Conservation (phyloP, 2,329 filamentous ascomycete species). For the Colletotrichum sansevieriae region DNA sequence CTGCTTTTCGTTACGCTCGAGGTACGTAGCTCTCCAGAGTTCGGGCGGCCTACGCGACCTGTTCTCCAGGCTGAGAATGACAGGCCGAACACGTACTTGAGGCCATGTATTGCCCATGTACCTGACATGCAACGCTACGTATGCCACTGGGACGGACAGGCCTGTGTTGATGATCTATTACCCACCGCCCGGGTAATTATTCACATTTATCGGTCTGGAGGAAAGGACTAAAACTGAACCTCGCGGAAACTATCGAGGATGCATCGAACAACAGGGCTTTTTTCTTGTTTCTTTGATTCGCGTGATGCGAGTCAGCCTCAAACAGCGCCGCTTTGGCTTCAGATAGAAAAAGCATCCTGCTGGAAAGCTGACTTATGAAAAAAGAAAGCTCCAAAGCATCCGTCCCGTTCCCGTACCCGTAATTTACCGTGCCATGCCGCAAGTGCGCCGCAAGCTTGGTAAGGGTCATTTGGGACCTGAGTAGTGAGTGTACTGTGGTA, state of each 20-base stretch:
- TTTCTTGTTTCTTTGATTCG: background rate
- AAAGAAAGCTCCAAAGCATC: background rate
- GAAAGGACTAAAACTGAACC: background rate
- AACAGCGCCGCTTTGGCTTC: slow-evolving; percentile 12
- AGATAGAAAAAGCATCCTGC: background rate
- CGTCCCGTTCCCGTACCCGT: background rate
- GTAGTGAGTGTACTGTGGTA: background rate
- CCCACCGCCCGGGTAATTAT: slow-evolving; percentile 11
- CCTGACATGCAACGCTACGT: background rate
- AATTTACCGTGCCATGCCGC: slow-evolving; percentile 14
- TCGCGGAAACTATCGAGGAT: too few relatives aligned
- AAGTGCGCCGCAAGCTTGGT: background rate
- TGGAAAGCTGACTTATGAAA: background rate
- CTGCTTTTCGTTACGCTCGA: too few relatives aligned
- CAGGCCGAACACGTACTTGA: slow-evolving; percentile 17
- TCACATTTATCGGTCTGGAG: background rate
- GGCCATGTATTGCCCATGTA: background rate
- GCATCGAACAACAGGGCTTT: background rate
- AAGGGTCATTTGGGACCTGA: background rate
- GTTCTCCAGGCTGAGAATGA: slow-evolving; percentile 5
- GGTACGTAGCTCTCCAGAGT: background rate
- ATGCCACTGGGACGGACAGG: background rate
- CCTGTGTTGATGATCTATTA: slow-evolving; percentile 9
- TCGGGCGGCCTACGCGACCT: slow-evolving; percentile 35
- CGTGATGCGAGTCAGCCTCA: slow-evolving; percentile 21